Base-by-base conservation (phyloP, 2,329 filamentous ascomycete species). In the Monosporascus sp. region DNA sequence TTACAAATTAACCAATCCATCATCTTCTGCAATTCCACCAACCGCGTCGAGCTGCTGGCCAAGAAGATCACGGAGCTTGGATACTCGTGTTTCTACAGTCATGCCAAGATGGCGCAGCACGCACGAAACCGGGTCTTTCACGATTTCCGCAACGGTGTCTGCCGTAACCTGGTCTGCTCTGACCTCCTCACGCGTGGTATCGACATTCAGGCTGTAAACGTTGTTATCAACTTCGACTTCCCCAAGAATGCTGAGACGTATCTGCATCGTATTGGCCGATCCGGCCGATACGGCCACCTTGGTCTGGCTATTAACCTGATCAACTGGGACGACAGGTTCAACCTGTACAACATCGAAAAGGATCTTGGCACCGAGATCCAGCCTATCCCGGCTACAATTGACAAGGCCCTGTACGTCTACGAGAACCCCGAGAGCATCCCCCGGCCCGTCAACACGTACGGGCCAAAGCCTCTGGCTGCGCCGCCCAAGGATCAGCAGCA, bases 1-100 rank as follows among this genome's bases (percentile, higher is more conserved):
- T 84, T 99, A 17, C 93, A 99, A 74, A 99, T 99, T 76, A 99
- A 99, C 75, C 94, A 99, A 77, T 99, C 95, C 58, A 99, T 99
- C 76, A 99, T 99, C 70, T 99, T 99, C 78, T 99, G 94, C 77
- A 99, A 99, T 75, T 99, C 94, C 41, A 99, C 94, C 51, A 97
- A 97, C 72, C 90, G 94, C 60, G 94, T 99, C 56, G 94, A 99
- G 74, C 81, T 99, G 50, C 83, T 99, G 25, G 94, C 94, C 49
- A 99, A 99, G 81, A 99, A 99, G 74, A 99, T 99, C 67, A 99
- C 95, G 47, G 95, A 99, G 72, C 84, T 99, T 60, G 94, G 94
- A 60, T 99, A 99, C 75, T 99, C 94, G 1, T 99, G 94, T 77
- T 99, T 97, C 77, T 99, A 99, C 77, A 97, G 93, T 62, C 94